Evolutionary conservation across 1,284 basidiomycete species (phyloP).

Genomic region (Malassezia equina): DNA sequence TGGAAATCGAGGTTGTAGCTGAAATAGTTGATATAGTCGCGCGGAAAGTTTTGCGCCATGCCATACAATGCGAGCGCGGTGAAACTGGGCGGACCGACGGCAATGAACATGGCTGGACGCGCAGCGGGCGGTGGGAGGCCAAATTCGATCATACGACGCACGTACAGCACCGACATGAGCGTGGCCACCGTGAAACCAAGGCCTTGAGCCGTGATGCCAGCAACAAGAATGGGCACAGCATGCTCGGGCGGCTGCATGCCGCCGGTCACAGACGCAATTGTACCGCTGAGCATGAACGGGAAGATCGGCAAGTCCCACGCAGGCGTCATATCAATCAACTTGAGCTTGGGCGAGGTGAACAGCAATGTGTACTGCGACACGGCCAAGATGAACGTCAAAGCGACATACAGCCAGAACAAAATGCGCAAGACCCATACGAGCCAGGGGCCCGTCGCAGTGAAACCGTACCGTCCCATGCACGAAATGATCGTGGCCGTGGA

Average conservation of each 20-base stretch:
- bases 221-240: conserved; percentile 16
- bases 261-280: conserved; percentile 7
- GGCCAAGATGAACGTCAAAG: background rate
- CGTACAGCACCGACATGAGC: conserved; percentile 22
- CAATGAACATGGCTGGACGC: conserved; percentile 21
- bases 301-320: conserved; percentile 25
- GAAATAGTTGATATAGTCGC: background rate
- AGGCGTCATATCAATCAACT: conserved; percentile 20
- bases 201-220: conserved; percentile 21
- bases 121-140: conserved; percentile 13
- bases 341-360: conserved; percentile 6
- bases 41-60: conserved; percentile 1
- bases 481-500: background rate
- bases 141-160: conserved; percentile 19
- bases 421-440: background rate
- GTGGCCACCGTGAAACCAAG: conserved; percentile 17
- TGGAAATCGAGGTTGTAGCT: background rate
- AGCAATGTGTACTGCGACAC: background rate
- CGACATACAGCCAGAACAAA: background rate
- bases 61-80: conserved; percentile 22
- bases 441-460: background rate
- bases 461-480: background rate
- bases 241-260: conserved; percentile 2
- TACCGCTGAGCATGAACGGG: conserved; percentile 26
- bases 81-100: conserved; percentile 22